These are phyloP conservation scores for Umbelopsis isabellina DNA, from an alignment of 192 early-diverging fungal species.

Conservation along the genomic window DNA sequence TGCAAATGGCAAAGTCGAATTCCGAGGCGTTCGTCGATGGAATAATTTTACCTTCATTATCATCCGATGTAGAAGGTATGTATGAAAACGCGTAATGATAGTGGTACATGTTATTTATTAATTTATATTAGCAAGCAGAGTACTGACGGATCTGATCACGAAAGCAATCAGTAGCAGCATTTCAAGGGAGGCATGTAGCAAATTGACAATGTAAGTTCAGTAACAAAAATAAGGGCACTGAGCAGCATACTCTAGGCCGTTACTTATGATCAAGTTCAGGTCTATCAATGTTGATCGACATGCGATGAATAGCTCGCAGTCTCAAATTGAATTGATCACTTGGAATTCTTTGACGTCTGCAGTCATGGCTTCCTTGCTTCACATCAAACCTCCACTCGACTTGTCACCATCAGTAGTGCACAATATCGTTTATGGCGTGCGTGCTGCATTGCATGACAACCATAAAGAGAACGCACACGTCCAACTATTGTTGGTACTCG, in stretches of 20 bases:
- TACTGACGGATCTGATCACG: background rate
- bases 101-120: background rate
- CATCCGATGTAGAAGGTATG: background rate
- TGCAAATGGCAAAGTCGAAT: conserved; percentile 1
- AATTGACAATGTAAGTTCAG: background rate
- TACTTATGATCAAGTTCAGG: background rate
- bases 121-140: background rate
- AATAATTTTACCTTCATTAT: background rate
- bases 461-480: background rate
- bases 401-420: background rate
- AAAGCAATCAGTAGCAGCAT: background rate
- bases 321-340: background rate
- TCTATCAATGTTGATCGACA: background rate
- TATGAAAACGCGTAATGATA: background rate
- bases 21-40: background rate
- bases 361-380: background rate
- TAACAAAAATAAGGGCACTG: no score
- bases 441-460: background rate
- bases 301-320: background rate
- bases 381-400: background rate
- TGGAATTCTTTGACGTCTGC: background rate
- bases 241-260: background rate
- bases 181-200: background rate
- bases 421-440: background rate
- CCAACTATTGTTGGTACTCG: background rate